Evolutionary conservation across 768 basidiomycete species (phyloP).

Genomic region (Pisolithus orientalis): DNA sequence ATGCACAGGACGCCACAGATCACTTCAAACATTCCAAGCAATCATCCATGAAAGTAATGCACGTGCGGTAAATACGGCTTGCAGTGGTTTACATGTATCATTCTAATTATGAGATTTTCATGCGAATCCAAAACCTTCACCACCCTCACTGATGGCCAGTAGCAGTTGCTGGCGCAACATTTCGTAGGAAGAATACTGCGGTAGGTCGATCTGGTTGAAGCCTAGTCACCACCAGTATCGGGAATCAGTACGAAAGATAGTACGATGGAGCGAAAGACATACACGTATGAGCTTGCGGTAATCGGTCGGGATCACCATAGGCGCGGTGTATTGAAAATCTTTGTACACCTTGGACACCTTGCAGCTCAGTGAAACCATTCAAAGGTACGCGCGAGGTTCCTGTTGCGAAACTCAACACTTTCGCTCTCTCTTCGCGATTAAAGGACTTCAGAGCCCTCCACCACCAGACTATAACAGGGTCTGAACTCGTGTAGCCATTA

Average conservation of each 20-base stretch:
- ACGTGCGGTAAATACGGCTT: slow-evolving; percentile 3
- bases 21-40: background rate
- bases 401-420: slow-evolving; percentile 96
- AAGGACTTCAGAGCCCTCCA: slow-evolving; percentile 98
- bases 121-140: slow-evolving; percentile 90
- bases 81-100: slow-evolving; percentile 26
- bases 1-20: background rate
- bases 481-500: slow-evolving; percentile 79
- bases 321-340: slow-evolving; percentile 95
- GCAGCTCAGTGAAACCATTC: slow-evolving; percentile 91
- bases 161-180: slow-evolving; percentile 88
- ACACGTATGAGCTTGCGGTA: slow-evolving; percentile 91
- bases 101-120: slow-evolving; percentile 16
- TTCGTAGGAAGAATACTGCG: slow-evolving; percentile 93
- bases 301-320: slow-evolving; percentile 76
- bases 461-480: slow-evolving; percentile 98
- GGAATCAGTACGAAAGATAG: background rate
- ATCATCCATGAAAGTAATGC: background rate
- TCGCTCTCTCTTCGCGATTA: slow-evolving; percentile 92
- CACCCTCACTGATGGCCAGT: slow-evolving; percentile 92
- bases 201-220: slow-evolving; percentile 93
- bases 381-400: slow-evolving; percentile 90
- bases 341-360: slow-evolving; percentile 90
- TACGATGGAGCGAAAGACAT: slow-evolving; percentile 23
- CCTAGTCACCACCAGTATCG: slow-evolving; percentile 38